Evolutionary conservation across 768 basidiomycete genomes (phyloP).

Genomic region (Termitomyces sp.): DNA sequence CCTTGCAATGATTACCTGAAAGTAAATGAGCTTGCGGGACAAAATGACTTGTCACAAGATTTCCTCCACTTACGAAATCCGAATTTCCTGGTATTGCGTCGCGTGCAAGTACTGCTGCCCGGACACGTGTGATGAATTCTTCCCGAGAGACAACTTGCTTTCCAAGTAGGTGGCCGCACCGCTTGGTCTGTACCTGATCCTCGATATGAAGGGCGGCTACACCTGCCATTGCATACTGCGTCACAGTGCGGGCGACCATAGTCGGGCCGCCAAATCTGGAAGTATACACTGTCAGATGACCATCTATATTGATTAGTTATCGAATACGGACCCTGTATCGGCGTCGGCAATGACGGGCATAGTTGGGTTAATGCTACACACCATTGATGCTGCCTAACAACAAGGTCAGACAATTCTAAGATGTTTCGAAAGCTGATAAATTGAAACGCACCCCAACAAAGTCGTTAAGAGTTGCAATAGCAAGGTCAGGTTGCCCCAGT

Average conservation of each 20-base stretch:
- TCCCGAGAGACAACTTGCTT: slow-evolving; percentile 81
- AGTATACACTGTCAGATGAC: not conserved
- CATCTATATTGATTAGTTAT: not conserved
- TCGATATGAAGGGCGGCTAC: slow-evolving; percentile 77
- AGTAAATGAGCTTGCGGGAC: not conserved
- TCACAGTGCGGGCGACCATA: slow-evolving; percentile 72
- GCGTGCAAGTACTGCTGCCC: slow-evolving; percentile 73
- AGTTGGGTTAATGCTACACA: slow-evolving; percentile 58
- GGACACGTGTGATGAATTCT: slow-evolving; percentile 68
- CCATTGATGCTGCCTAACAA: slow-evolving; percentile 59
- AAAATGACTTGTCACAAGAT: not conserved
- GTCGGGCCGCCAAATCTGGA: slow-evolving; percentile 63
- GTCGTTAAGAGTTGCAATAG: slow-evolving; percentile 74
- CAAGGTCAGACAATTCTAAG: not conserved
- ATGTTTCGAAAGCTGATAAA: not conserved
- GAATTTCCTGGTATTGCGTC: slow-evolving; percentile 71
- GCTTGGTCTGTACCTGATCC: slow-evolving; percentile 79
- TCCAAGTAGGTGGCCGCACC: slow-evolving; percentile 75
- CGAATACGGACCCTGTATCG: slow-evolving; percentile 57
- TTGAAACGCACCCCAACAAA: slow-evolving; percentile 50
- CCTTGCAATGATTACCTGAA: slow-evolving; percentile 64
- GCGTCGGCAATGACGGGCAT: slow-evolving; percentile 76
- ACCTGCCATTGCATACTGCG: slow-evolving; percentile 63
- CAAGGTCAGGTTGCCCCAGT: slow-evolving; percentile 73
- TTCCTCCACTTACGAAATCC: slow-evolving; percentile 51